Evolutionary conservation across 345 rosid species (phyloP), one percentile per base, ranked within the genome.

Genomic region (Conringia planisiliqua): DNA sequence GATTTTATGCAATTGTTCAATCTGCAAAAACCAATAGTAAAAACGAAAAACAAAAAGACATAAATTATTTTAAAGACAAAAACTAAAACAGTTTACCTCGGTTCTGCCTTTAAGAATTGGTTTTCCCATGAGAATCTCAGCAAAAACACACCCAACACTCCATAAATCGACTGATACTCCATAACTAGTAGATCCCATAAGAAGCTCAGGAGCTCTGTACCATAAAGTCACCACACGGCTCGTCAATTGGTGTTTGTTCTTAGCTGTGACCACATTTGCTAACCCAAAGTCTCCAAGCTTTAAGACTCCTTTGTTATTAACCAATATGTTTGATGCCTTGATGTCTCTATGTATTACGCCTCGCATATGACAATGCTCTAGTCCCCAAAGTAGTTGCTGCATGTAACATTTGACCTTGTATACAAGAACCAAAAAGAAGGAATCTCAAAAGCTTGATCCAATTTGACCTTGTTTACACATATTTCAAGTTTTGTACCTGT

Each of bases 141-240:
- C 88, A 73, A 90, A 84, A 36, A 88, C 96, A 52, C 93, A 90
- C 10, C 96, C 96, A 9, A 86, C 86, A 78, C 93, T 90, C 96
- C 96, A 90, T 20, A 90, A 68, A 73, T 90, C 96, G 7, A 85
- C 78, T 0, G 96, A 79, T 69, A 85, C 86, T 22, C 86, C 87
- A 69, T 90, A 90, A 68, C 82, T 86, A 27, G 86, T 90, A 3
- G 96, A 88, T 5, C 93, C 96, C 90, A 88, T 88, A 70, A 90
- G 71, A 72, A 90, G 96, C 75, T 90, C 96, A 9, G 96, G 96
- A 57, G 96, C 90, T 18, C 96, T 83, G 68, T 90, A 90, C 96
- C 96, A 90, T 36, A 90, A 73, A 44, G 96, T 90, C 47, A 90
- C 93, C 0, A 90, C 96, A 39, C 89, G 93, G 68, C 96, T 90